A percentile compares a stretch with the other conserved stretches of the same genome.
These are phyloP conservation scores for Psilocybe azurescens DNA, from an alignment of 768 basidiomycete species.

Conservation along the genomic window DNA sequence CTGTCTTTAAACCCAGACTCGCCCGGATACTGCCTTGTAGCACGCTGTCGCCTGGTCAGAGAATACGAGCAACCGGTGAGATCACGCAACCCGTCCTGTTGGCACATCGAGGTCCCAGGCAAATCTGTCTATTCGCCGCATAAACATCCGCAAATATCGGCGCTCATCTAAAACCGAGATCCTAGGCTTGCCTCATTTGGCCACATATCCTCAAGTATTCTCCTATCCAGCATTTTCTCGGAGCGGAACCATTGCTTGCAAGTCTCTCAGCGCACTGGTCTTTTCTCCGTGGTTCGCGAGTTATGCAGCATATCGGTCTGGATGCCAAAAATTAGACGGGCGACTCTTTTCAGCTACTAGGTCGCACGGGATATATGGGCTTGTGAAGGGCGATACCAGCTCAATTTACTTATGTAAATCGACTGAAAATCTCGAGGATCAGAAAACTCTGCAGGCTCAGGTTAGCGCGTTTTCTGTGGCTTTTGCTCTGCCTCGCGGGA, in stretches of 20 bases:
- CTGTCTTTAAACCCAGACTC: conserved; percentile 16
- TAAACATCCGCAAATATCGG: conserved; percentile 20
- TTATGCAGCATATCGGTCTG: not conserved
- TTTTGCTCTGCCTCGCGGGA: not conserved
- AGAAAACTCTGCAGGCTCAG: not conserved
- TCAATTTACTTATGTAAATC: not conserved
- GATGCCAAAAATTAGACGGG: too few relatives aligned
- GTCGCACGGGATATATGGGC: not conserved
- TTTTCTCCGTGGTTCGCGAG: not conserved
- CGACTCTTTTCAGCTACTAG: not conserved
- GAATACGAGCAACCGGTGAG: conserved; percentile 18
- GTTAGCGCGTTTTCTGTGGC: not conserved
- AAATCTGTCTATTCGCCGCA: conserved; percentile 1
- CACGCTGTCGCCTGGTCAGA: conserved; percentile 18
- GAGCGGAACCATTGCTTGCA: not conserved
- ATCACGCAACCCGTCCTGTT: conserved; percentile 14
- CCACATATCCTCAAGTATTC: conserved; percentile 4
- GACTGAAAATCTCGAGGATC: not conserved
- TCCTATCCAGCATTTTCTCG: not conserved
- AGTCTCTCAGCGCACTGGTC: not conserved
- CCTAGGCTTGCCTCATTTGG: conserved; percentile 10
- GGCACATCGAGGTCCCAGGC: conserved; percentile 10
- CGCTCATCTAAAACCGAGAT: conserved; percentile 12
- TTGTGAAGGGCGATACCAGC: not conserved
- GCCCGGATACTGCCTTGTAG: conserved; percentile 20